Conservation (phyloP, 306 rosid species). For the Prunus armeniaca region DNA sequence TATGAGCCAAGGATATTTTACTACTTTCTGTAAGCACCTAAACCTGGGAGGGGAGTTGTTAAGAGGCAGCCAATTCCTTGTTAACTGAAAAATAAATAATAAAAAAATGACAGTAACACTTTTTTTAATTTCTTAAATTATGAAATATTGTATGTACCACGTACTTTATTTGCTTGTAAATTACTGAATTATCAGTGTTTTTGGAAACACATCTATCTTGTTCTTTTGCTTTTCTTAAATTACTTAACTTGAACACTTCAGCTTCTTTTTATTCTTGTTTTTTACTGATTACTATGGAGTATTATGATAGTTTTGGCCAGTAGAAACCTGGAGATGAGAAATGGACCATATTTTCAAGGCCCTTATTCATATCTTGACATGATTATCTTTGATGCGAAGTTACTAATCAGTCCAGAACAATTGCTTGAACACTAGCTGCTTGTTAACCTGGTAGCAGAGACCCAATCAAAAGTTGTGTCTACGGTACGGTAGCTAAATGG, state of each 20-base stretch:
- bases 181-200: background rate
- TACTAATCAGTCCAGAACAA: background rate
- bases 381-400: too few species aligned
- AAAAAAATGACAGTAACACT: background rate
- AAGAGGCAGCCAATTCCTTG: background rate
- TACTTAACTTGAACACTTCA: too few species aligned
- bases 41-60: background rate
- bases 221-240: background rate
- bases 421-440: background rate
- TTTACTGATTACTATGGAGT: background rate
- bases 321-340: too few species aligned
- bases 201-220: background rate
- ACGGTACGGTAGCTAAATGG: background rate
- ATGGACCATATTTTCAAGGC: too few species aligned
- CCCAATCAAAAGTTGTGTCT: background rate
- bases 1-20: background rate
- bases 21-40: background rate
- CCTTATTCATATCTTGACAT: too few species aligned
- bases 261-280: rapidly evolving
- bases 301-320: too few species aligned
- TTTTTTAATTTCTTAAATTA: background rate
- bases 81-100: background rate
- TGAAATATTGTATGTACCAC: background rate
- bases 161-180: conserved; percentile 8
- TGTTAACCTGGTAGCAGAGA: background rate